Evolutionary conservation across 805 yeast species (phyloP).

Genomic region (Cyberlindnera xishuangbannaensis): DNA sequence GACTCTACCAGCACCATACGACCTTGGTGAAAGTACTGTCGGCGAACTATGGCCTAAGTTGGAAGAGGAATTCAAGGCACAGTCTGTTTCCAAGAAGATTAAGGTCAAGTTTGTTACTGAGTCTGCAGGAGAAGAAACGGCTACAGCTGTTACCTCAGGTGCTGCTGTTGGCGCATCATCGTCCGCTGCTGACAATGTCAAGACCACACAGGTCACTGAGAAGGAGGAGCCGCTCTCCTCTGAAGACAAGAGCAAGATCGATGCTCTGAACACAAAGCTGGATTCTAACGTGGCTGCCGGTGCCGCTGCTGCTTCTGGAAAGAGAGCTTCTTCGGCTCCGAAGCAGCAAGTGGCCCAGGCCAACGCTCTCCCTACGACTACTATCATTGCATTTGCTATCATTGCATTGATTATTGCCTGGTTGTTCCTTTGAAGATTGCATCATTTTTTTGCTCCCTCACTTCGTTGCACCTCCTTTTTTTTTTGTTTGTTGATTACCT

Average conservation of each 20-base stretch:
- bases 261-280: constrained; percentile 38
- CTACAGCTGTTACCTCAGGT: constrained; percentile 1
- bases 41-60: constrained; percentile 73
- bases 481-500: too few relatives aligned
- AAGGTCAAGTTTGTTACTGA: constrained; percentile 46
- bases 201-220: constrained; percentile 7
- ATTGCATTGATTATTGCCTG: constrained; percentile 59
- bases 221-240: constrained; percentile 29
- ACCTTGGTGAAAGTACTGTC: constrained; percentile 49
- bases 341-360: constrained; percentile 26
- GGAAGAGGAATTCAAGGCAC: constrained; percentile 51
- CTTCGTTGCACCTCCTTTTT: too few relatives aligned
- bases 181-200: constrained; percentile 1
- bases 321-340: constrained; percentile 19
- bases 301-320: constrained; percentile 14
- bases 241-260: constrained; percentile 36
- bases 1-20: constrained; percentile 68
- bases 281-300: constrained; percentile 34
- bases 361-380: constrained; percentile 50
- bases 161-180: constrained; percentile 7
- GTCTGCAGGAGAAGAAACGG: neutral
- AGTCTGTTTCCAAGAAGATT: constrained; percentile 57
- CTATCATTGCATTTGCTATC: constrained; percentile 47
- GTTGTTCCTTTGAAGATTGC: constrained; percentile 44
- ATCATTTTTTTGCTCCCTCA: too few relatives aligned